Base-by-base conservation (phyloP, 2,329 filamentous ascomycete genomes). In the Fusarium sp. region DNA sequence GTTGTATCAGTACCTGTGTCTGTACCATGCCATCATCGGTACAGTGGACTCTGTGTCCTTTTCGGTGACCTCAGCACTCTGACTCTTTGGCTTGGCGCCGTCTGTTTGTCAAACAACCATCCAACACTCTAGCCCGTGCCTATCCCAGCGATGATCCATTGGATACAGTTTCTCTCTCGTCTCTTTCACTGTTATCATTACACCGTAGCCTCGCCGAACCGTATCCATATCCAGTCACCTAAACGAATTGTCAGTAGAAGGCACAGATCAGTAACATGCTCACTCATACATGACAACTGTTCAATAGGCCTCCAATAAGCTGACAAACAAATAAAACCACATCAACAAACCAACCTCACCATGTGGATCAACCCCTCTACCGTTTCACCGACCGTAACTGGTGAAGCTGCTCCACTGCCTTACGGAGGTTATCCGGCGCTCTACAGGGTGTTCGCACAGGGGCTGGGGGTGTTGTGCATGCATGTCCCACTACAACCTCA, bases 351-450 rank as follows among this genome's bases (percentile, higher is more conserved):
- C 6, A 25, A 53, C 32, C 19, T 40, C 50, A 40, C 33, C 50
- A 58, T 28, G 56, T 59, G 56, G 56, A 59, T 59, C 43, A 30
- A 19, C 21, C 32, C 40, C 42, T 47, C 32, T 59, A 73, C 71
- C 71, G 71, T 73, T 68, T 71, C 46, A 50, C 62, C 40, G 58
- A 73, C 61, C 53, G 66, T 63, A 42, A 56, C 60, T 62, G 66
- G 54, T 52, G 67, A 54, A 16, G 37, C 49, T 16, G 37, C 40
- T 52, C 49, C 30, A 52, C 49, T 43, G 43, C 32, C 42, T 44
- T 64, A 73, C 71, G 70, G 71, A 71, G 67, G 63, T 61, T 61
- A 68, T 67, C 65, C 65, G 65, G 54, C 59, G 30, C 53, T 43
- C 56, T 66, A 42, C 64, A 56, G 58, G 38, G 52, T 60, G 69